Base-by-base conservation (phyloP, 108 stramenopile genomes). In the Pseudonitzschia multiseries region DNA sequence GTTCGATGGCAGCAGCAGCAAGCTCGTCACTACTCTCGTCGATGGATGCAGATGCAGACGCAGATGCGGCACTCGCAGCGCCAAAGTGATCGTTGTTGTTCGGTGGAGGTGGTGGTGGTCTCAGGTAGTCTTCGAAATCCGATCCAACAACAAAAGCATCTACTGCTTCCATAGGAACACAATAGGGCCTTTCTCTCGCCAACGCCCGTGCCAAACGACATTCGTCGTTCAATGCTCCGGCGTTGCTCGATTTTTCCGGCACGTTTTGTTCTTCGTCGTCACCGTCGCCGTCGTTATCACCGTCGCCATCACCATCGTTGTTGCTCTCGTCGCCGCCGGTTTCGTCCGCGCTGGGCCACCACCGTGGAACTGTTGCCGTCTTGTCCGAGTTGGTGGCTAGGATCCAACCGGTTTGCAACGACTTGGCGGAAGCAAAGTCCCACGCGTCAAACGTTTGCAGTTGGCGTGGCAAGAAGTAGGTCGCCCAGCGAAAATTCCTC, bases 401-500 rank as follows among this genome's bases (percentile, higher is more conserved):
- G 0, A 65, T 24, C 77, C 77, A 78, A 40, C 71, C 77, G 17
- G 70, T 71, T 72, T 78, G 77, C 18, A 78, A 61, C 32, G 65
- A 48, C 24, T 65, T 59, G 9, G 77, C 77, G 1, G 77, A 54
- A 17, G 54, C 32, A 66, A 78, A 78, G 61, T 72, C 77, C 48
- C 71, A 63, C 12, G 71, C 42, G 71, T 78, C 77, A n/a, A 71
- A 68, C 2, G 71, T 57, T 2, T 78, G 70, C n/a, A 72, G 22
- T 48, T 71, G 33, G 17, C 51, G 26, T 2, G 71, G 77, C 31
- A 71, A 76, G 69, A 94, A 94, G 69, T 94, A 94, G 36, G 89
- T 76, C 32, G 79, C 85, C 14, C 91, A 65, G 51, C 91, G 83
- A 56, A 89, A 85, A 42, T 73, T 65, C 42, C 93, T 86, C 31